A percentile compares a stretch with the other conserved stretches of the same genome.
These are phyloP conservation scores for Leptomonas pyrrhocoris DNA, from an alignment of 208 protist species.

Conservation along the genomic window DNA sequence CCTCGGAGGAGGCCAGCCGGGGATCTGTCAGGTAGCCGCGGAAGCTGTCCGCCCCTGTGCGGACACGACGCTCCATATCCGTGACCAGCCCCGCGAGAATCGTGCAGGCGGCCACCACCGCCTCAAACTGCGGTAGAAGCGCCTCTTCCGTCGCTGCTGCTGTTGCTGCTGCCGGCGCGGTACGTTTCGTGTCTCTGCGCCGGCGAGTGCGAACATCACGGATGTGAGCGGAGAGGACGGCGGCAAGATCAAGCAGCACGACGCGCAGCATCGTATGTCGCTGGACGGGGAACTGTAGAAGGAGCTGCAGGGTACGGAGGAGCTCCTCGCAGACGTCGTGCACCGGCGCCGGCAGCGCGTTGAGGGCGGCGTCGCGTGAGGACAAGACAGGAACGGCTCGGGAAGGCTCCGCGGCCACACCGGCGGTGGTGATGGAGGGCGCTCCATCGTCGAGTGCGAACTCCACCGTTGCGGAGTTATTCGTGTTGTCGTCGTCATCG, in stretches of 20 bases:
- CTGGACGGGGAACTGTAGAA: conserved; percentile 61
- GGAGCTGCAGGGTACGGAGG: conserved; percentile 42
- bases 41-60: conserved; percentile 66
- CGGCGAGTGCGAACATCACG: conserved; percentile 15
- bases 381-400: not conserved
- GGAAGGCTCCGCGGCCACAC: not conserved
- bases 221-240: conserved; percentile 37
- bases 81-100: conserved; percentile 62
- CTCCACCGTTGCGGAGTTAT: not conserved
- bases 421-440: too few relatives aligned
- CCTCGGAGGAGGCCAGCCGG: conserved; percentile 30
- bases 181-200: not conserved
- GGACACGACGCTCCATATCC: conserved; percentile 72
- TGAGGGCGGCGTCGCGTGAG: conserved; percentile 13
- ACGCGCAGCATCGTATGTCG: conserved; percentile 61
- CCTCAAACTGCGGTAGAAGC: conserved; percentile 34
- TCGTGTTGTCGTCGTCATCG: not conserved
- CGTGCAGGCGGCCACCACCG: conserved; percentile 44
- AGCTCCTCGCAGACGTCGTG: conserved; percentile 42
- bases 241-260: conserved; percentile 63
- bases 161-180: too few relatives aligned
- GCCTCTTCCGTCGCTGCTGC: not conserved
- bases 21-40: conserved; percentile 67
- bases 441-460: not conserved
- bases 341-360: conserved; percentile 11